Conservation (phyloP, 768 basidiomycete species). For the Pulveroboletus frians region DNA sequence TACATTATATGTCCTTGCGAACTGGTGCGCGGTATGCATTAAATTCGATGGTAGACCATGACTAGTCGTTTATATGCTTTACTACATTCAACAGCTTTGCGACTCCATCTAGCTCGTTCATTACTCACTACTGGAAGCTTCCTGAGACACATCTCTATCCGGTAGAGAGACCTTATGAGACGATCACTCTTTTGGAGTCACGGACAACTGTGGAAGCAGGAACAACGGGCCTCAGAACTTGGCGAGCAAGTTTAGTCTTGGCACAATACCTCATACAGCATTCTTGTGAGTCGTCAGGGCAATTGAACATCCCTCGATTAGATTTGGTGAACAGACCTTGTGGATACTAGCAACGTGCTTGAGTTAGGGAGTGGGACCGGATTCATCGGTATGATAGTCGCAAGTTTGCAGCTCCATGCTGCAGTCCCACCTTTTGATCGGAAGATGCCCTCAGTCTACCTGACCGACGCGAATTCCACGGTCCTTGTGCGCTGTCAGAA, state of each 20-base stretch:
- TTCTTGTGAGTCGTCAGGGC: constrained; percentile 40
- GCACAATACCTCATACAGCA: constrained; percentile 55
- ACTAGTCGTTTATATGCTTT: neutral
- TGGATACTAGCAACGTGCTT: constrained; percentile 43
- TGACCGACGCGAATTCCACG: constrained; percentile 62
- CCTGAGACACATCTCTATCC: neutral
- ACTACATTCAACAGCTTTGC: constrained; percentile 17
- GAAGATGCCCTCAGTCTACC: constrained; percentile 31
- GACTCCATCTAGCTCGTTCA: constrained; percentile 43
- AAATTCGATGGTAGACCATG: neutral
- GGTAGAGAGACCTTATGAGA: constrained; percentile 29
- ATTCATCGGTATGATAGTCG: constrained; percentile 64
- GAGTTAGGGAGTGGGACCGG: constrained; percentile 76
- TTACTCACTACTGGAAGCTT: constrained; percentile 60
- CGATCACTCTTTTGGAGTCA: constrained; percentile 65
- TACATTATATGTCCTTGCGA: constrained; percentile 49
- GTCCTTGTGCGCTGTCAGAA: constrained; percentile 57
- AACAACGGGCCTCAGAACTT: constrained; percentile 76
- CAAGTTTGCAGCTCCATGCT: constrained; percentile 44
- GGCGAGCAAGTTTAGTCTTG: constrained; percentile 67
- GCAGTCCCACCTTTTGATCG: neutral
- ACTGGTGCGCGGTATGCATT: constrained; percentile 27
- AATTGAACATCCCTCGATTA: neutral
- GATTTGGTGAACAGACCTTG: neutral
- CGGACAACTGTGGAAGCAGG: constrained; percentile 68